Evolutionary conservation across 2,329 filamentous ascomycete species (phyloP).

Genomic region (Beauveria brongniartii): DNA sequence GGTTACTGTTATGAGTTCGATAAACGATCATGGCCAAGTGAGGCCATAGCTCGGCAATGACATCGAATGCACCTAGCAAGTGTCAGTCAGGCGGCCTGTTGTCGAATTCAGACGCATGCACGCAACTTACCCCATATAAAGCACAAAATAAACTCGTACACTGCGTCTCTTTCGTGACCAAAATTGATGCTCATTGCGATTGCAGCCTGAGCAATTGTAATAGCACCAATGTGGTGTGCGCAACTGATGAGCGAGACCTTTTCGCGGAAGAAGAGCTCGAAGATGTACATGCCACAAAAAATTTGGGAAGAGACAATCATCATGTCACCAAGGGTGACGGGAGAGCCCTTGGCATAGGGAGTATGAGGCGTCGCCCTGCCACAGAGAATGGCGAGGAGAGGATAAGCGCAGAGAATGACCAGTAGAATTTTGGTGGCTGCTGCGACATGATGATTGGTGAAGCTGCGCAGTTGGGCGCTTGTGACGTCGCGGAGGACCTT

Average conservation of each 20-base stretch:
- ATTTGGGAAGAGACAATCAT: slow-evolving; percentile 10
- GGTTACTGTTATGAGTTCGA: slow-evolving; percentile 1
- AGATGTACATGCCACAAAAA: slow-evolving; percentile 11
- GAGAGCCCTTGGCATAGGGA: slow-evolving; percentile 5
- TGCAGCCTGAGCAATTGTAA: slow-evolving; percentile 9
- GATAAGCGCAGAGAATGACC: slow-evolving; percentile 7
- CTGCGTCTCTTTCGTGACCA: slow-evolving; percentile 7
- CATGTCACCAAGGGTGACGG: slow-evolving; percentile 8
- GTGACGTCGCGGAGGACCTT: background rate
- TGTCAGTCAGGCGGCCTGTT: background rate
- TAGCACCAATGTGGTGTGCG: slow-evolving; percentile 11
- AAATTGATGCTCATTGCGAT: slow-evolving; percentile 12
- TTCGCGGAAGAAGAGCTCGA: slow-evolving; percentile 11
- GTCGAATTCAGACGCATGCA: background rate
- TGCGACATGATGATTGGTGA: slow-evolving; percentile 10
- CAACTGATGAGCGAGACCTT: slow-evolving; percentile 12
- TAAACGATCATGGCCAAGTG: slow-evolving; percentile 12
- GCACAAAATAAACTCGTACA: slow-evolving; percentile 11
- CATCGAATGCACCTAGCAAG: slow-evolving; percentile 8
- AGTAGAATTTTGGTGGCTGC: slow-evolving; percentile 10
- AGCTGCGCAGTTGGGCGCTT: slow-evolving; percentile 5
- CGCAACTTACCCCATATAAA: slow-evolving; percentile 11
- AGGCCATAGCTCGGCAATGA: slow-evolving; percentile 12
- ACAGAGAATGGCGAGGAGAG: slow-evolving; percentile 9
- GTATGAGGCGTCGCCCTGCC: slow-evolving; percentile 2